Evolutionary conservation across 1,284 basidiomycete genomes (phyloP), one percentile per base, ranked within the genome.

Genomic region (Inonotus obliquus): DNA sequence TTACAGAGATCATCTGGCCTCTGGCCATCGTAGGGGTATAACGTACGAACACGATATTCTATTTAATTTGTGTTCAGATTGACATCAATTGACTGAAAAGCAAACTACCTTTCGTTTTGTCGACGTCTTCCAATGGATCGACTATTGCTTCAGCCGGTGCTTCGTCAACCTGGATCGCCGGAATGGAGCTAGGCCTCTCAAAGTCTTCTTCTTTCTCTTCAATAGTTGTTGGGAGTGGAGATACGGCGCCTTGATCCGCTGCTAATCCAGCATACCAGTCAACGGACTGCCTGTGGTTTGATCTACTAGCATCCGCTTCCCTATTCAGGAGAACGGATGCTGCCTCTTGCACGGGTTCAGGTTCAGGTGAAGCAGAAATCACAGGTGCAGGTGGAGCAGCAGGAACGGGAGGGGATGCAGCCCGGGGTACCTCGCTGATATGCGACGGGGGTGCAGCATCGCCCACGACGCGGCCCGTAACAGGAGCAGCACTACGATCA

Each of bases 181-280:
- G 85, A 14, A 81, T 74, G 17, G 70, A 58, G 1, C 72, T 69
- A 21, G 68, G 57, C 44, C 65, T 62, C 35, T 68, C 64, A 45
- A 72, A 71, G 38, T 79, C 79, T 38, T 76, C 75, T 52, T 83
- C 80, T 55, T 86, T 85, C 38, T 84, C 83, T 61, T 81, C 78
- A 5, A 71, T 72, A 27, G 83, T 86, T 6, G 84, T 73, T 53
- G 87, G 81, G 61, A 89, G 67, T 51, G 61, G 61, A 62, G 63
- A 63, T 11, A 69, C 65, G 11, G 70, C 68, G 45, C 77, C 70
- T 9, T 75, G 72, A 73, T 96, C 92, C 45, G 88, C 87, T 9
- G 95, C 94, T n/a, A 96, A 79, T 44, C 87, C 89, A 60, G 86
- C 83, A 71, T 93, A 92, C 96, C 96, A 98, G 70, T 94, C 95